A percentile compares a stretch with the other conserved stretches of the same genome.
Conservation (phyloP, 495 filamentous ascomycete genomes). For the Aeminium ludgeri region DNA sequence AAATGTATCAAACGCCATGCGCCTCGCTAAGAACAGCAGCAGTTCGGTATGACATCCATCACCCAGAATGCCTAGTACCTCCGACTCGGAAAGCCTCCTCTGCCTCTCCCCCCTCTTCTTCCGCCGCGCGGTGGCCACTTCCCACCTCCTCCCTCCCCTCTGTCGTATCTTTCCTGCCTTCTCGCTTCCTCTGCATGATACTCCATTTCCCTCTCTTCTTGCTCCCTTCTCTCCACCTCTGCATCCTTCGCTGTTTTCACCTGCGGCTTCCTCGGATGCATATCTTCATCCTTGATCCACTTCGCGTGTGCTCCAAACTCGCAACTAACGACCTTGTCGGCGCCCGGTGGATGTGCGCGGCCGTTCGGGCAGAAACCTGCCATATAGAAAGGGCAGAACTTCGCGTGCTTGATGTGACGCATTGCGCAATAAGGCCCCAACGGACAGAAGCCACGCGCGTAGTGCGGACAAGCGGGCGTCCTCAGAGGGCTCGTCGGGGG, state of each 20-base stretch:
- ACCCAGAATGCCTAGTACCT: conserved; percentile 3
- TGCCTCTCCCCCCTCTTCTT: conserved; percentile 10
- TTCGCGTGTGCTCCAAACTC: conserved; percentile 63
- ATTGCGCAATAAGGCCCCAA: conserved; percentile 73
- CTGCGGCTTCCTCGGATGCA: conserved; percentile 42
- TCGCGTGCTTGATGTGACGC: conserved; percentile 58
- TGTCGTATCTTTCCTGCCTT: conserved; percentile 11
- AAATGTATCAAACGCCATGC: too few relatives aligned
- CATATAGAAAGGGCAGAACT: conserved; percentile 68
- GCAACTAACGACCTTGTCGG: conserved; percentile 31
- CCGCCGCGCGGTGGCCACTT: conserved; percentile 6
- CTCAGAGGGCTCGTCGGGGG: conserved; percentile 57
- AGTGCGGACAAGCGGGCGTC: conserved; percentile 71
- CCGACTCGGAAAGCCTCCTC: conserved; percentile 6
- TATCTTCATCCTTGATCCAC: conserved; percentile 46
- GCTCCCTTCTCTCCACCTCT: conserved; percentile 32
- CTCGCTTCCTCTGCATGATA: conserved; percentile 30
- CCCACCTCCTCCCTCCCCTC: conserved; percentile 11
- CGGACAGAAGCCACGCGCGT: conserved; percentile 88
- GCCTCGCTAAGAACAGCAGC: too few relatives aligned
- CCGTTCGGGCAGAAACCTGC: conserved; percentile 92
- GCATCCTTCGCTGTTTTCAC: conserved; percentile 41
- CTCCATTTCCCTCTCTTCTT: conserved; percentile 38
- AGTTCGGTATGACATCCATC: too few relatives aligned
- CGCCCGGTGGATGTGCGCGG: conserved; percentile 22